A percentile compares a stretch with the other conserved stretches of the same genome.
phyloP scores from a whole-genome alignment of 345 rosid genomes.

The Populus ilicifolia region DNA sequence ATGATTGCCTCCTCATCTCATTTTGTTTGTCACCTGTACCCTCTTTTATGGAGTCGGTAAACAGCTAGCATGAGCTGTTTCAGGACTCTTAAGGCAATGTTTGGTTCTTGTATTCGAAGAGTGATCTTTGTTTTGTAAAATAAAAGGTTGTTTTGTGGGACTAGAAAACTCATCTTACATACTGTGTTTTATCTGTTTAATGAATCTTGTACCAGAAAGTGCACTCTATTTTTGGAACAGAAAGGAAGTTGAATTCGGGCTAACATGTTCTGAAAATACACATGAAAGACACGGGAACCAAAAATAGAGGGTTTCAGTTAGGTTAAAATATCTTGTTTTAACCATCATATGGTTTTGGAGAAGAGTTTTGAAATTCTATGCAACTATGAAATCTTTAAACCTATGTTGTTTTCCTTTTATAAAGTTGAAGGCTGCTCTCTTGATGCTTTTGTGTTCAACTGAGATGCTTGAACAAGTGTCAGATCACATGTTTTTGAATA shows the following conservation, averaged over 20 bases:
- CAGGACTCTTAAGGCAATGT: not conserved
- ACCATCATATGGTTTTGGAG: not conserved
- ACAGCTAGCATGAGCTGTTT: not conserved
- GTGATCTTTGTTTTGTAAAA: not conserved
- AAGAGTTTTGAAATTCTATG: not conserved
- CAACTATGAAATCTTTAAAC: not conserved
- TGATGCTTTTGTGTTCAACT: not conserved
- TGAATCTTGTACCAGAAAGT: not conserved
- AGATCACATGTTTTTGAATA: not conserved
- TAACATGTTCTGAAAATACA: not conserved
- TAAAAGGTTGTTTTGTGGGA: not conserved
- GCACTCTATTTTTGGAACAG: not conserved
- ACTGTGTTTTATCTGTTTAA: not conserved
- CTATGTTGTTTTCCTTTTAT: not conserved
- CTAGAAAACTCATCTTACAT: not conserved
- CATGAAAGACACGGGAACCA: not conserved
- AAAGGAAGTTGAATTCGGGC: not conserved
- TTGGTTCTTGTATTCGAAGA: not conserved
- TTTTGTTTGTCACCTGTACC: not conserved
- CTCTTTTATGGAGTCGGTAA: not conserved
- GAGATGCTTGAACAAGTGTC: not conserved
- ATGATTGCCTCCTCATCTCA: not conserved
- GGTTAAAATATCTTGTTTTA: not conserved
- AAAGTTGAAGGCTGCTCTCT: not conserved
- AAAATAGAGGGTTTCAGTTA: not conserved